Evolutionary conservation across 2,329 filamentous ascomycete species (phyloP).

Genomic region (Fonsecaea monophora): DNA sequence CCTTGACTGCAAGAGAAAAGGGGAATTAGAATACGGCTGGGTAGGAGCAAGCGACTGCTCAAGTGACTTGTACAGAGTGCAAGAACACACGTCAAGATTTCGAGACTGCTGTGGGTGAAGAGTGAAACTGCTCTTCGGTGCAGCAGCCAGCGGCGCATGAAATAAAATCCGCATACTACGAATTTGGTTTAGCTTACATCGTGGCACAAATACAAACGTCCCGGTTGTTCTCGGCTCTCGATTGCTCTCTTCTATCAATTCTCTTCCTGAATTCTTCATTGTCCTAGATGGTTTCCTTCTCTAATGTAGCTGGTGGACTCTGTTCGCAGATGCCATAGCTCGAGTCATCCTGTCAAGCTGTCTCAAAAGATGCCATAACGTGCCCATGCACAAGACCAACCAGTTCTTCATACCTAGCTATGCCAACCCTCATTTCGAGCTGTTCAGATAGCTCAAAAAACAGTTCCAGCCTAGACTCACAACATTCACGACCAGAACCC

Average conservation of each 20-base stretch:
- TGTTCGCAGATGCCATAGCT: not conserved
- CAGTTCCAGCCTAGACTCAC: slow-evolving; percentile 72
- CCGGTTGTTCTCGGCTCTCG: slow-evolving; percentile 11
- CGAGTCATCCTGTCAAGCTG: not conserved
- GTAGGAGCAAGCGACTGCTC: not conserved
- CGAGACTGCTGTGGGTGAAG: slow-evolving; percentile 3
- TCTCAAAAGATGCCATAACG: not conserved
- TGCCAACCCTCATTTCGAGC: slow-evolving; percentile 39
- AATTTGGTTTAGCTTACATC: slow-evolving; percentile 1
- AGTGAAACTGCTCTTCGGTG: not conserved
- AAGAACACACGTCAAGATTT: not conserved
- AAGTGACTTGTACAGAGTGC: not conserved
- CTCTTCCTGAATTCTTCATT: not conserved
- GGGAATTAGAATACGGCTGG: not conserved
- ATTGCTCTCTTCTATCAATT: not conserved
- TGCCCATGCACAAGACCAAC: not conserved
- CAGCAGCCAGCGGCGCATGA: not conserved
- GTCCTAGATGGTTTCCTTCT: not conserved
- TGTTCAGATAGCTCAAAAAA: slow-evolving; percentile 64
- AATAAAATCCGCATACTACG: slow-evolving; percentile 4
- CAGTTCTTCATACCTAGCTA: not conserved
- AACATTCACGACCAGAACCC: slow-evolving; percentile 85
- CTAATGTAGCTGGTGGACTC: not conserved
- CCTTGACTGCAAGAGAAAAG: not conserved
- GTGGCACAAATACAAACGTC: not conserved